phyloP scores from a whole-genome alignment of 495 filamentous ascomycete species.

The Aspergillus biplanus region DNA sequence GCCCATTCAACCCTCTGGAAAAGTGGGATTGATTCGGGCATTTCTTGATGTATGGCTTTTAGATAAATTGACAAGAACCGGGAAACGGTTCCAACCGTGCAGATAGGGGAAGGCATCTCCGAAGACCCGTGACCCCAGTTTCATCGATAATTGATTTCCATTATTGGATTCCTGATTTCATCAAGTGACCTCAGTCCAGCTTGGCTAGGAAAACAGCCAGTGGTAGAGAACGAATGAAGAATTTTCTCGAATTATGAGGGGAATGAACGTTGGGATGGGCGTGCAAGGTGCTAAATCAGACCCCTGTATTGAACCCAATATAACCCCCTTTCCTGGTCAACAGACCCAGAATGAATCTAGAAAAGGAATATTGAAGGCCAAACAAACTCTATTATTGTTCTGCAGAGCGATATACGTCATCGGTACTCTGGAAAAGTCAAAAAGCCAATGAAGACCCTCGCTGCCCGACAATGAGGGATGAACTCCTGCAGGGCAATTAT shows the following conservation, averaged over 20 bases:
- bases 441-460: neutral
- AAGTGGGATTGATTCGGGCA: neutral
- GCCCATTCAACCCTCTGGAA: neutral
- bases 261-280: neutral
- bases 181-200: neutral
- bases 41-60: neutral
- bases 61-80: conserved; percentile 4
- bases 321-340: neutral
- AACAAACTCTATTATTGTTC: conserved; percentile 6
- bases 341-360: neutral
- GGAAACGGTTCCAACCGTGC: neutral
- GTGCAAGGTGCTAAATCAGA: conserved; percentile 5
- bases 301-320: neutral
- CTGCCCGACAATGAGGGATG: conserved; percentile 2
- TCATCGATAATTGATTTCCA: conserved; percentile 1
- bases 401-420: conserved; percentile 3
- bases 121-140: neutral
- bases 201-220: neutral
- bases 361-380: neutral
- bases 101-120: neutral
- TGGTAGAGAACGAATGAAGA: neutral
- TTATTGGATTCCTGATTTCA: neutral
- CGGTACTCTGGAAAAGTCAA: conserved; percentile 18
- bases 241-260: neutral
- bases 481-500: conserved; percentile 22